A percentile compares a stretch with the other conserved stretches of the same genome.
Evolutionary conservation across 2,329 filamentous ascomycete species (phyloP).

Genomic region (Lasiodiplodia sp.): DNA sequence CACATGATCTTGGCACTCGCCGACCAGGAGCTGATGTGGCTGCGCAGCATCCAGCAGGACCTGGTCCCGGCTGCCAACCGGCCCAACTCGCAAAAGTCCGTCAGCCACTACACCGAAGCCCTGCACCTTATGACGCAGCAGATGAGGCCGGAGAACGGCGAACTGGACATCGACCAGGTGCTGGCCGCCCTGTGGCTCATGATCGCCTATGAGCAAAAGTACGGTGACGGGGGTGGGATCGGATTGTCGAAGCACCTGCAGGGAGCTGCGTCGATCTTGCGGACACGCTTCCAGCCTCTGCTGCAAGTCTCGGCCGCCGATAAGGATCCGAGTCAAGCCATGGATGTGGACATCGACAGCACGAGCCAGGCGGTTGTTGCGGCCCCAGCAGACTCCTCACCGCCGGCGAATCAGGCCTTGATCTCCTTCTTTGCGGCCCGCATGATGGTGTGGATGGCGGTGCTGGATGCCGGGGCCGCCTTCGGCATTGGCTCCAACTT

Average conservation of each 20-base stretch:
- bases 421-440: conserved; percentile 46
- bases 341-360: conserved; percentile 9
- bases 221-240: conserved; percentile 44
- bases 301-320: conserved; percentile 25
- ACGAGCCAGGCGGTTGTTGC: conserved; percentile 9
- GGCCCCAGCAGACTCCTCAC: neutral
- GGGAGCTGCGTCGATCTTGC: conserved; percentile 43
- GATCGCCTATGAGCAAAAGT: conserved; percentile 50
- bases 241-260: conserved; percentile 44
- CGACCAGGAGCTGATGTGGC: conserved; percentile 42
- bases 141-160: conserved; percentile 34
- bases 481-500: conserved; percentile 43
- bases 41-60: conserved; percentile 36
- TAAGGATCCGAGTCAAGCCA: conserved; percentile 2
- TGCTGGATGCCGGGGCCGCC: conserved; percentile 42
- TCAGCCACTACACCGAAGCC: conserved; percentile 39
- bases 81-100: conserved; percentile 16
- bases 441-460: conserved; percentile 45
- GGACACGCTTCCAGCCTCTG: conserved; percentile 34
- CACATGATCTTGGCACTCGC: conserved; percentile 47
- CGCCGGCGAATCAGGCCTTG: conserved; percentile 17
- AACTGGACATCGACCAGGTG: conserved; percentile 42
- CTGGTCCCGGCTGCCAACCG: neutral
- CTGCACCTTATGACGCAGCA: conserved; percentile 43
- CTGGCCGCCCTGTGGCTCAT: conserved; percentile 46